Percentiles rank a stretch among this genome's conserved stretches.
Conservation (phyloP, 2,329 filamentous ascomycete species). For the Alternaria alternata region DNA sequence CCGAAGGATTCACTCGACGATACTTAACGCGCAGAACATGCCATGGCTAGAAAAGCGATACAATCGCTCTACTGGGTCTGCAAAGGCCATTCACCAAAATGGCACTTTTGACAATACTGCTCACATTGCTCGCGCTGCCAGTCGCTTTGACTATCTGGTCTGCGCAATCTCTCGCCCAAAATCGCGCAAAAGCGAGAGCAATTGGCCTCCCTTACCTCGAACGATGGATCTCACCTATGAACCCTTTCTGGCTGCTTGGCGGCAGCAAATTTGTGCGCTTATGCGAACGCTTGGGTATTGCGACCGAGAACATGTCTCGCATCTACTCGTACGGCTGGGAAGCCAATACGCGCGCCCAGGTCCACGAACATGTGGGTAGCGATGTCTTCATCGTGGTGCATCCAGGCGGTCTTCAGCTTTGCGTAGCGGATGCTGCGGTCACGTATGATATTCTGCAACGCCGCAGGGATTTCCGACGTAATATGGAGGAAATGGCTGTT, state of each 20-base stretch:
- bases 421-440: neutral
- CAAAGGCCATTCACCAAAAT: too few relatives aligned
- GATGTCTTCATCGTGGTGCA: slow-evolving; percentile 1
- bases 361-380: slow-evolving; percentile 12
- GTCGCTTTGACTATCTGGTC: neutral
- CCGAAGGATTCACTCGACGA: neutral
- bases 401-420: neutral
- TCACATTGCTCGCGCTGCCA: slow-evolving; percentile 3
- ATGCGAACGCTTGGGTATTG: slow-evolving; percentile 6
- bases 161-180: slow-evolving; percentile 5
- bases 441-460: slow-evolving; percentile 7
- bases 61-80: too few relatives aligned
- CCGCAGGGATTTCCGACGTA: too few relatives aligned
- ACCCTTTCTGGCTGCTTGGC: slow-evolving; percentile 23
- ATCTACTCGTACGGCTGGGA: slow-evolving; percentile 22
- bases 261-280: slow-evolving; percentile 14
- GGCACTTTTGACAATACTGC: neutral
- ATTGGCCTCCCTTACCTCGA: slow-evolving; percentile 26
- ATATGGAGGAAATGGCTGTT: too few relatives aligned
- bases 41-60: too few relatives aligned
- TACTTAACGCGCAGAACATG: neutral
- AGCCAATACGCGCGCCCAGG: slow-evolving; percentile 11
- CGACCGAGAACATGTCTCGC: slow-evolving; percentile 4
- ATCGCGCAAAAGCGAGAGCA: slow-evolving; percentile 14
- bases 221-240: slow-evolving; percentile 23